Conservation (phyloP, 2,329 filamentous ascomycete species). For the Colletotrichum sp. region DNA sequence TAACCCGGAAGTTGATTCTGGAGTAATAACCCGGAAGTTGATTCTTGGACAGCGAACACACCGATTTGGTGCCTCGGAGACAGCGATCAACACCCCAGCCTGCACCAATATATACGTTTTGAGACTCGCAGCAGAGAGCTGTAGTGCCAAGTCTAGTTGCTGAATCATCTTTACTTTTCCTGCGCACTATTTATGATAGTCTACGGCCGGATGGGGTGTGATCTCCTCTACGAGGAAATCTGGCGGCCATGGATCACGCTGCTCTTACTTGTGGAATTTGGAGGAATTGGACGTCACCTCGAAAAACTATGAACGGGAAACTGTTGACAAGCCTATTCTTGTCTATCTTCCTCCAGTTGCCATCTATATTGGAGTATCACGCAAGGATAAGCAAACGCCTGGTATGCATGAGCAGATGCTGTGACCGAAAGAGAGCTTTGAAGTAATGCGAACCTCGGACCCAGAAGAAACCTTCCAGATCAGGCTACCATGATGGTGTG, state of each 20-base stretch:
- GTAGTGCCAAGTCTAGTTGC: too few relatives aligned
- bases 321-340: not conserved
- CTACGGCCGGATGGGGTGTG: not conserved
- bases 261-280: accelerated
- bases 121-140: too few relatives aligned
- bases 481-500: not conserved
- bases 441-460: not conserved
- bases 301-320: accelerated
- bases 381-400: not conserved
- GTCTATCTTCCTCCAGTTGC: not conserved
- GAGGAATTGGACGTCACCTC: not conserved
- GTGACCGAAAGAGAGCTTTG: accelerated
- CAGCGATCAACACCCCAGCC: too few relatives aligned
- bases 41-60: too few relatives aligned
- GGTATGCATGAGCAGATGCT: accelerated
- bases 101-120: too few relatives aligned
- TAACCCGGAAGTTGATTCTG: too few relatives aligned
- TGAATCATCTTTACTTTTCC: too few relatives aligned
- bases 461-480: accelerated
- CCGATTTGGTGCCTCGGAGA: too few relatives aligned
- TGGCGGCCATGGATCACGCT: too few relatives aligned
- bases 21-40: too few relatives aligned
- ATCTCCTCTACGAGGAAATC: not conserved
- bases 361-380: not conserved
- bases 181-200: too few relatives aligned